Conservation (phyloP, 1,139 yeast genomes). For the Pichia sp. region DNA sequence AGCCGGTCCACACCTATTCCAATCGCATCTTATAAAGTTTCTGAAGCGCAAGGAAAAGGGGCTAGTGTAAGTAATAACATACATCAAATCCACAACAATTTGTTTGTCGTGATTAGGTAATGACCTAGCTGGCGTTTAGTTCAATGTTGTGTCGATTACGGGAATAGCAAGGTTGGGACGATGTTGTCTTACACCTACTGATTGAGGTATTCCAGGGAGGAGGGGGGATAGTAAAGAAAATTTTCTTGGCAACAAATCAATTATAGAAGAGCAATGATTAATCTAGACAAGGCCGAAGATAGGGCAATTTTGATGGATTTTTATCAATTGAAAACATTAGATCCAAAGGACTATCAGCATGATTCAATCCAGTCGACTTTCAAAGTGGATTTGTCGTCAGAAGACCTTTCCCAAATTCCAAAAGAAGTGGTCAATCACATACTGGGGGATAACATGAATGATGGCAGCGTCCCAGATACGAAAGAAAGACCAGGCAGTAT, state of each 20-base stretch:
- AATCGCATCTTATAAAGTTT: too few species aligned
- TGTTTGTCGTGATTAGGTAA: too few species aligned
- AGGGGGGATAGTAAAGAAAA: too few species aligned
- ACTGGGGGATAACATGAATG: conserved; percentile 29
- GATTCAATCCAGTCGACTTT: conserved; percentile 32
- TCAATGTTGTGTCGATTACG: too few species aligned
- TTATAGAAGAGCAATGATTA: neutral
- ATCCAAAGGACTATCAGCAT: conserved; percentile 39
- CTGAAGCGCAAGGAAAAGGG: too few species aligned
- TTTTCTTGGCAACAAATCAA: neutral
- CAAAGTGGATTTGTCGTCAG: conserved; percentile 26
- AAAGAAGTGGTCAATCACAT: conserved; percentile 37
- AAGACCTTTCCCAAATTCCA: conserved; percentile 31
- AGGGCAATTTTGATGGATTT: conserved; percentile 34
- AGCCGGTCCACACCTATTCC: too few species aligned
- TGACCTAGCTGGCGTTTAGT: too few species aligned
- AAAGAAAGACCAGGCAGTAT: conserved; percentile 15
- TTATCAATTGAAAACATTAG: conserved; percentile 39
- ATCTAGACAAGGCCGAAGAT: conserved; percentile 22
- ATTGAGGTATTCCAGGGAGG: too few species aligned
- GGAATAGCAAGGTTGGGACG: too few species aligned
- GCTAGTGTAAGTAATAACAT: too few species aligned
- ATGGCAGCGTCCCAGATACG: conserved; percentile 3
- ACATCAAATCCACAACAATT: too few species aligned
- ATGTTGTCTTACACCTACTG: too few species aligned